Evolutionary conservation across 2,329 filamentous ascomycete genomes (phyloP).

Genomic region (Penicillium sp.): DNA sequence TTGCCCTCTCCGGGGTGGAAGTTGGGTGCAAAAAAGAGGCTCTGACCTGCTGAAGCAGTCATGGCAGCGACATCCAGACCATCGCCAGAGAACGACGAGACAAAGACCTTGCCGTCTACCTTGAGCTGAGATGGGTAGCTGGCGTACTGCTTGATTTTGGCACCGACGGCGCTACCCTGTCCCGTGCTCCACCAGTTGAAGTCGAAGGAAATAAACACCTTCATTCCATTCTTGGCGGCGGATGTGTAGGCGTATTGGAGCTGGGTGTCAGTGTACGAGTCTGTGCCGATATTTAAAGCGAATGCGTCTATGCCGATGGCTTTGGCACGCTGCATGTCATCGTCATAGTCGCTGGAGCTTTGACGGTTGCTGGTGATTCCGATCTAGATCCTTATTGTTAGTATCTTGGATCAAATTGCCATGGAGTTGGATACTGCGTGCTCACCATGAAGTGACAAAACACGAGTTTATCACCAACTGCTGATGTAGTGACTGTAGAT

Average conservation of each 20-base stretch:
- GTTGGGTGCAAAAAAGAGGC: slow-evolving; percentile 54
- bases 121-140: slow-evolving; percentile 48
- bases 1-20: slow-evolving; percentile 47
- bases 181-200: slow-evolving; percentile 50
- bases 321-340: slow-evolving; percentile 50
- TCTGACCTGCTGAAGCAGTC: slow-evolving; percentile 43
- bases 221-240: slow-evolving; percentile 49
- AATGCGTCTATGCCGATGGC: slow-evolving; percentile 50
- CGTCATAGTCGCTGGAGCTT: slow-evolving; percentile 48
- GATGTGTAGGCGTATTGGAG: slow-evolving; percentile 53
- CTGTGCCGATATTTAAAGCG: slow-evolving; percentile 52
- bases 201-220: slow-evolving; percentile 60
- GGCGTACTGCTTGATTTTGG: slow-evolving; percentile 50
- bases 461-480: slow-evolving; percentile 31
- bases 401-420: neutral
- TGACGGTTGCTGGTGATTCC: slow-evolving; percentile 48
- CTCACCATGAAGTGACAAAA: slow-evolving; percentile 49
- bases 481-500: slow-evolving; percentile 1
- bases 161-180: slow-evolving; percentile 44
- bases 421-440: neutral
- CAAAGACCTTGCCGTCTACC: slow-evolving; percentile 53
- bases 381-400: slow-evolving; percentile 31
- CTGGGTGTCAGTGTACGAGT: slow-evolving; percentile 47
- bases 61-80: slow-evolving; percentile 47
- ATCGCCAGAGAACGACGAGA: slow-evolving; percentile 56